Evolutionary conservation across 2,329 filamentous ascomycete species (phyloP).

Genomic region (Exophiala calicioides): DNA sequence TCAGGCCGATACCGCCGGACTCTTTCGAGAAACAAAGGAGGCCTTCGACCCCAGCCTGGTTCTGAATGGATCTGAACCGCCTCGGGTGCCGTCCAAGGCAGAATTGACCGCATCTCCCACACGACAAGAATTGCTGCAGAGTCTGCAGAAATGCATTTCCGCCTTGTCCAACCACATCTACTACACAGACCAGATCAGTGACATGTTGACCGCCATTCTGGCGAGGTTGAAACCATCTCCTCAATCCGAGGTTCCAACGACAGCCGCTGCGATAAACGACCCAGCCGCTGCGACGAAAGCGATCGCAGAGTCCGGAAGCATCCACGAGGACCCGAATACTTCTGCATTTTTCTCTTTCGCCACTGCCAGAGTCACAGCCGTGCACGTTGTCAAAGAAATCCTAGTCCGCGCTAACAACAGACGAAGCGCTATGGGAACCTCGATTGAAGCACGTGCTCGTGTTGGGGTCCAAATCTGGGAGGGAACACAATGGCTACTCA

Average conservation of each 20-base stretch:
- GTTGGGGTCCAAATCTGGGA: conserved; percentile 88
- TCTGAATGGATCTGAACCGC: conserved; percentile 13
- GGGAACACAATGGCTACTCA: conserved; percentile 89
- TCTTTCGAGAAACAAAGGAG: conserved; percentile 32
- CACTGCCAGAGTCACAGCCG: conserved; percentile 63
- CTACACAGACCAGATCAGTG: conserved; percentile 91
- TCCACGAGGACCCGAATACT: conserved; percentile 55
- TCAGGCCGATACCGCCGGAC: conserved; percentile 36
- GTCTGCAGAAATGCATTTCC: conserved; percentile 82
- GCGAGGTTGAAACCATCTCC: conserved; percentile 70
- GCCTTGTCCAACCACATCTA: conserved; percentile 92
- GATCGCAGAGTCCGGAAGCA: conserved; percentile 49
- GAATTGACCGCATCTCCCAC: conserved; percentile 52
- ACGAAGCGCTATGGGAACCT: conserved; percentile 59
- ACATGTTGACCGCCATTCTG: conserved; percentile 85
- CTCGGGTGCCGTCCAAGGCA: conserved; percentile 25
- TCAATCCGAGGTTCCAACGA: conserved; percentile 46
- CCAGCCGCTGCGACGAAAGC: conserved; percentile 51
- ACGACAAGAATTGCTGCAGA: conserved; percentile 65
- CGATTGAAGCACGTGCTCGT: conserved; percentile 68
- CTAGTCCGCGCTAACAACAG: conserved; percentile 76
- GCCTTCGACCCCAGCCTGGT: conserved; percentile 28
- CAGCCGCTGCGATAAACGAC: conserved; percentile 53
- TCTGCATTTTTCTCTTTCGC: conserved; percentile 65
- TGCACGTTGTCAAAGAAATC: conserved; percentile 79